Percentiles rank a stretch among this genome's conserved stretches.
phyloP scores from a whole-genome alignment of 345 rosid species.

The Aegle marmelos region DNA sequence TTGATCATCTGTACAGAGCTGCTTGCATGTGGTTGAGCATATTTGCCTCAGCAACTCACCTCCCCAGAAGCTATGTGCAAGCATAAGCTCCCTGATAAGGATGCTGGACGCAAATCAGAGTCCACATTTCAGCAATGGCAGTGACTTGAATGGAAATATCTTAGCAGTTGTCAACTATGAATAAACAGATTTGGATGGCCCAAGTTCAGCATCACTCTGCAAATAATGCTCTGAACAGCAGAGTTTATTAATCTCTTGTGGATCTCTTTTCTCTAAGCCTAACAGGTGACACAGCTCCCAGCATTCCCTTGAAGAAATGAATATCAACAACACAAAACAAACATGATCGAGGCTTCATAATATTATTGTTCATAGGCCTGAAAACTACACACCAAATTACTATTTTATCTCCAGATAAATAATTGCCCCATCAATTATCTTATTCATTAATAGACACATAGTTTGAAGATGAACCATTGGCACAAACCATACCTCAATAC shows the following conservation, averaged over 20 bases:
- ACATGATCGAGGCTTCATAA: neutral
- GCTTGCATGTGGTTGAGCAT: slow-evolving; percentile 3
- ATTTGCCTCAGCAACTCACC: neutral
- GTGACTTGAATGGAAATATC: slow-evolving; percentile 10
- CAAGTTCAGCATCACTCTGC: neutral
- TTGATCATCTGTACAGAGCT: neutral
- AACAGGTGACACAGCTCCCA: neutral
- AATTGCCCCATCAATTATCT: too few relatives aligned
- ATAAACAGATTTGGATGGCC: neutral
- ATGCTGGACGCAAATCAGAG: slow-evolving; percentile 1
- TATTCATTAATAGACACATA: too few relatives aligned
- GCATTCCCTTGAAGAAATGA: slow-evolving; percentile 3
- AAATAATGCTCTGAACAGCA: neutral
- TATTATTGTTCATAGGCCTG: neutral
- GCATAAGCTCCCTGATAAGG: slow-evolving; percentile 7
- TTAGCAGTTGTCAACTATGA: slow-evolving; percentile 25
- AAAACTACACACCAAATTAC: neutral
- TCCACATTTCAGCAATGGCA: slow-evolving; percentile 10
- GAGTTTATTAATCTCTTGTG: neutral
- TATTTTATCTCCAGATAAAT: neutral
- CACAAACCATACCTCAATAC: neutral
- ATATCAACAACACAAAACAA: neutral
- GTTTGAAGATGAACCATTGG: neutral
- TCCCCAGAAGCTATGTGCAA: slow-evolving; percentile 5
- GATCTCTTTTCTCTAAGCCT: slow-evolving; percentile 1